phyloP scores from a whole-genome alignment of 768 basidiomycete species.

The Trametes maxima region DNA sequence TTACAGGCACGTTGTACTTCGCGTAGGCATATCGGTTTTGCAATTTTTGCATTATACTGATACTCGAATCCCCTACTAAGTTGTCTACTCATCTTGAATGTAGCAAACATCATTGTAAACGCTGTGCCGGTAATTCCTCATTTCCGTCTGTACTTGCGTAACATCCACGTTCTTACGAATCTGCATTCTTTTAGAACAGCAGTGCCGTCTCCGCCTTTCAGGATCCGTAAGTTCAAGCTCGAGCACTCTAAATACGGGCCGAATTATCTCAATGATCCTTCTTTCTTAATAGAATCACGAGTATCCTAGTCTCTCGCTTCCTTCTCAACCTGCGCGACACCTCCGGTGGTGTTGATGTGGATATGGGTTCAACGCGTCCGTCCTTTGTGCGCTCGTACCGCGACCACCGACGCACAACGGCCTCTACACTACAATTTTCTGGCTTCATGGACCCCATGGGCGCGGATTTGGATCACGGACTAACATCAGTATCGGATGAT shows the following conservation, averaged over 20 bases:
- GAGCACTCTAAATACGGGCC: neutral
- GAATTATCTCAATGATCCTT: neutral
- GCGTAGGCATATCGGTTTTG: neutral
- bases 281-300: conserved; percentile 1
- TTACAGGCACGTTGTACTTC: conserved; percentile 10
- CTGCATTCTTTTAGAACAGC: neutral
- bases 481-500: neutral
- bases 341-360: neutral
- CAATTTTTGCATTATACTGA: neutral
- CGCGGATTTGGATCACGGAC: conserved; percentile 1
- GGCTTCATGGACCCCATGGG: conserved; percentile 18
- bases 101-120: conserved; percentile 12
- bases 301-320: conserved; percentile 17
- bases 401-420: neutral
- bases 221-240: conserved; percentile 2
- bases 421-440: conserved; percentile 1
- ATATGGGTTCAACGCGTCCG: neutral
- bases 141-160: neutral
- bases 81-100: conserved; percentile 8
- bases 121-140: neutral
- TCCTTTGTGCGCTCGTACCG: neutral
- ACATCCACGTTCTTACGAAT: too few relatives aligned
- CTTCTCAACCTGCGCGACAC: conserved; percentile 17
- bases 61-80: neutral
- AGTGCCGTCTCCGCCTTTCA: conserved; percentile 16